Evolutionary conservation across 352 stramenopile genomes (phyloP).

Genomic region (Aphanomyces cochlioides): DNA sequence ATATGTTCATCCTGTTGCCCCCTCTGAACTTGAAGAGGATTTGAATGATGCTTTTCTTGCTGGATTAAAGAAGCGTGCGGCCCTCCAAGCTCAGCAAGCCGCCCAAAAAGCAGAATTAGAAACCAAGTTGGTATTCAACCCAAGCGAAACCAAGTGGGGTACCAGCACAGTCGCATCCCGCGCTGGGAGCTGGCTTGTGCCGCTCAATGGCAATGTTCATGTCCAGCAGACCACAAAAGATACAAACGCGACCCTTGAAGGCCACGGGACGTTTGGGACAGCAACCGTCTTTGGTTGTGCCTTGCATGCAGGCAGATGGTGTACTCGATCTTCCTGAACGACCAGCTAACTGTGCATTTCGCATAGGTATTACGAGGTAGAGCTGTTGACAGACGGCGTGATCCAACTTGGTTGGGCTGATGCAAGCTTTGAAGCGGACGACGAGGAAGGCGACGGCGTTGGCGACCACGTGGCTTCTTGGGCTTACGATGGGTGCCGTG

Average conservation of each 20-base stretch:
- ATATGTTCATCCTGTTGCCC: constrained; percentile 56
- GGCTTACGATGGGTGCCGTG: constrained; percentile 84
- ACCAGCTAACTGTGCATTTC: background rate
- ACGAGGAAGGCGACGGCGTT: constrained; percentile 81
- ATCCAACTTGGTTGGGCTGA: constrained; percentile 92
- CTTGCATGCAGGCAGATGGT: constrained; percentile 60
- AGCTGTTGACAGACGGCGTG: constrained; percentile 81
- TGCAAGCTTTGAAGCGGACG: constrained; percentile 67
- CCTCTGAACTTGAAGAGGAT: constrained; percentile 50
- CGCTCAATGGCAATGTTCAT: constrained; percentile 41
- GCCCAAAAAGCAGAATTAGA: constrained; percentile 13
- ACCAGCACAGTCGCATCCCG: constrained; percentile 24
- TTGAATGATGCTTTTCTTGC: constrained; percentile 66
- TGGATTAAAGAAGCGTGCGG: constrained; percentile 52
- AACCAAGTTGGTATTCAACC: constrained; percentile 23
- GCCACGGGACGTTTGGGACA: constrained; percentile 73
- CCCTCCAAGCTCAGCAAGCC: constrained; percentile 28
- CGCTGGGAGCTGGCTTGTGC: constrained; percentile 47
- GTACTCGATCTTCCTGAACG: background rate
- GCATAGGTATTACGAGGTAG: constrained; percentile 84
- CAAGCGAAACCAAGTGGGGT: constrained; percentile 15
- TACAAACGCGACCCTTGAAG: constrained; percentile 39
- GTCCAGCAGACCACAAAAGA: constrained; percentile 33
- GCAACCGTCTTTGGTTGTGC: constrained; percentile 47
- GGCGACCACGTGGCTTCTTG: constrained; percentile 88